phyloP scores from a whole-genome alignment of 2,329 filamentous ascomycete species.

The Chaetomium sp. region DNA sequence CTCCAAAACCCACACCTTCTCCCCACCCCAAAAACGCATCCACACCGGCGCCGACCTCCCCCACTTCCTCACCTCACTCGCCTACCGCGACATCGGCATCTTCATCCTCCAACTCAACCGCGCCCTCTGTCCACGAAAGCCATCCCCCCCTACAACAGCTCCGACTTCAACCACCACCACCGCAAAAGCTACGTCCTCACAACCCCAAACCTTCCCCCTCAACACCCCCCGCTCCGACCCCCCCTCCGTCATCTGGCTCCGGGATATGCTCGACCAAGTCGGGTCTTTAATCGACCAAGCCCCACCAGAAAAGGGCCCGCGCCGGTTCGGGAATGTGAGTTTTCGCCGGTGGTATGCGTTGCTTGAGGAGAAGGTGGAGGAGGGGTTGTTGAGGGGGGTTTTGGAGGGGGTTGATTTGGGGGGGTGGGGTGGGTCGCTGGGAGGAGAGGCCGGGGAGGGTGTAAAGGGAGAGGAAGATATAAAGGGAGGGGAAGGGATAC shows the following conservation, averaged over 20 bases:
- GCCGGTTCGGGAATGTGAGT: slow-evolving; percentile 86
- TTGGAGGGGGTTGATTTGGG: slow-evolving; percentile 37
- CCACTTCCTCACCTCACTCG: slow-evolving; percentile 71
- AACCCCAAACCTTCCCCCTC: neutral
- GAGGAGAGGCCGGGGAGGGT: no score
- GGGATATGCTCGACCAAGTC: slow-evolving; percentile 58
- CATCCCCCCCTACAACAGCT: neutral
- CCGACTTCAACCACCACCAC: neutral
- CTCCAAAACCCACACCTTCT: slow-evolving; percentile 50
- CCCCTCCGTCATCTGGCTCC: slow-evolving; percentile 56
- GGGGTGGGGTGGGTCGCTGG: neutral
- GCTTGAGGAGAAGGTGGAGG: slow-evolving; percentile 52
- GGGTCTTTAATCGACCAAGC: slow-evolving; percentile 65
- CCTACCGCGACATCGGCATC: slow-evolving; percentile 78
- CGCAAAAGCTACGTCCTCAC: neutral
- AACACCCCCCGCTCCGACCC: slow-evolving; percentile 36
- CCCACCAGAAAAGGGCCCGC: slow-evolving; percentile 77
- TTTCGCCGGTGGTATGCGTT: slow-evolving; percentile 78
- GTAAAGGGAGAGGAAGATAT: no score
- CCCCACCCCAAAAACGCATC: slow-evolving; percentile 70
- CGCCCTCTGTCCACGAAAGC: slow-evolving; percentile 67
- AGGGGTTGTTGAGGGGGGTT: slow-evolving; percentile 48
- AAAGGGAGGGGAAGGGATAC: slow-evolving; percentile 22
- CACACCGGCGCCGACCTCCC: slow-evolving; percentile 76
- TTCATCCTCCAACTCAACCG: slow-evolving; percentile 89